Evolutionary conservation across 768 basidiomycete genomes (phyloP), one percentile per base, ranked within the genome.

Genomic region (Candolleomyces eurysporus): DNA sequence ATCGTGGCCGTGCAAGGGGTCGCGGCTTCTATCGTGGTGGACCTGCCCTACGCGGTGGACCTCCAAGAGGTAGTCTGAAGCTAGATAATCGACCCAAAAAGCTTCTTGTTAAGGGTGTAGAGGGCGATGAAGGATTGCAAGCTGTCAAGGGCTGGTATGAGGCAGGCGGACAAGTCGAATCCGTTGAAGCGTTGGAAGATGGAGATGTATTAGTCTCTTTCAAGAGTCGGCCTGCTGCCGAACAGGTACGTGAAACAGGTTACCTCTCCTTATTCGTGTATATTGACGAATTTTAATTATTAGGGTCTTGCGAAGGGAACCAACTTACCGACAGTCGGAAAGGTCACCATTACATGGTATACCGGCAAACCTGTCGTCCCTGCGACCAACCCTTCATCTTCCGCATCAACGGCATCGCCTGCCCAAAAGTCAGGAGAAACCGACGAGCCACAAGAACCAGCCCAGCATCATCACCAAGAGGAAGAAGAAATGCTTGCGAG

Each of bases 1-100:
- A 89, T 51, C 82, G 92, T 61, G 89, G 88, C 11, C 84, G 88
- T 26, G 84, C 79, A 36, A 78, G 89, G 58, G 90, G 87, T 2
- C 79, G 92, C 50, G 76, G 83, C 14, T 88, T 81, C 67, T 85
- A 81, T 71, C 84, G 90, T 61, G 84, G 85, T 46, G 72, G 65
- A 2, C 61, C 66, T 5, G 80, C 78, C 8, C 26, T 82, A 64
- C 84, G 91, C 49, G 90, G 91, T 60, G 87, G 84, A 3, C 81
- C 84, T 50, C 80, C 86, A 10, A 82, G 89, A 46, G 77, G 80
- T 10, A 93, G 87, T 67, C 90, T 96, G 89, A 91, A 91, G 69
- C 83, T 97, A 31, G 94, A 97, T 72, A 94, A 95, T 68, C 85
- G 94, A 17, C 91, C 94, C 10, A 90, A 87, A 76, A 88, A 85